Evolutionary conservation across 441 rosid genomes (phyloP), one percentile per base, ranked within the genome.

Genomic region (Cnidoscolus chayamansa): DNA sequence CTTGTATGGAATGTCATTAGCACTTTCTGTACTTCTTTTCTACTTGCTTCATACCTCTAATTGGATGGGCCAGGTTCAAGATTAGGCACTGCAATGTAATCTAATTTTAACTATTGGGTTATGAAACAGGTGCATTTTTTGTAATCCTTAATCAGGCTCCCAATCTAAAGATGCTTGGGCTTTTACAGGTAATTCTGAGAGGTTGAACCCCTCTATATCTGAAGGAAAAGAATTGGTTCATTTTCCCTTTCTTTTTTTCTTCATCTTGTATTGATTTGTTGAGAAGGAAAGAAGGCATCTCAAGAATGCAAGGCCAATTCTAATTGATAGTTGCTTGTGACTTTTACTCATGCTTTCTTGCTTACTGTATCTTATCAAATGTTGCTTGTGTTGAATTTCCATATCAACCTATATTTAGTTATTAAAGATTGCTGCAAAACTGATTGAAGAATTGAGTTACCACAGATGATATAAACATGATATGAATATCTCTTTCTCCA

Each of bases 131-230:
- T 81, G 98, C 99, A 1, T 91, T 91, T 54, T 79, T 93, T 75
- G 98, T 96, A 25, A 80, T 96, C 80, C 83, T 94, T 71, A 87
- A 81, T 73, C 81, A 69, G 45, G 73, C 97, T 74, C 99, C 99
- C 76, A 93, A 91, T 80, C 82, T 95, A 87, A 93, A 91, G 91
- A 84, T 91, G 94, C 98, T 93, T 79, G 98, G 98, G 49, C 95
- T 96, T 62, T 84, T 96, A 77, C 97, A 91, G 97, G 97, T 91
- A 78, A 85, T 48, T 80, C 65, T 58, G 49, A 48, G 67, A 73
- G 50, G 61, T 71, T 58, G 20, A 68, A 40, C 45, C 68, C 65
- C 65, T 75, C 70, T 19, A 58, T 50, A 67, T 73, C 61, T 55
- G 4, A 66, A 66, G 10, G 4, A 10, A 32, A 67, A 25, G 37